These are phyloP conservation scores for Forsythia suspensa DNA, from an alignment of 257 asterid species.

Conservation along the genomic window DNA sequence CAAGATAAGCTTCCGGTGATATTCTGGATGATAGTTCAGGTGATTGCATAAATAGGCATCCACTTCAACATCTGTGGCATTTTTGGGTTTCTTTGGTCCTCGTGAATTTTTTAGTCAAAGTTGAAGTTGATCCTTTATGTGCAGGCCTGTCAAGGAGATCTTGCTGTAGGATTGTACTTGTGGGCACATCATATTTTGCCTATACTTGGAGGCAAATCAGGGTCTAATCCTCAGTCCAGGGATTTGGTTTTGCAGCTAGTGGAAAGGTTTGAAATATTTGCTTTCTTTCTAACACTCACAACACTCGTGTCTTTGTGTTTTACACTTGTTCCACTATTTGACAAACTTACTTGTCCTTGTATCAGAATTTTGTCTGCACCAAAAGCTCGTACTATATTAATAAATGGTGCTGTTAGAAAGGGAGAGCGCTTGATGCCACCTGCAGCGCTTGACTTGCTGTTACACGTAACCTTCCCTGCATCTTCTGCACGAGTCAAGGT, in stretches of 20 bases:
- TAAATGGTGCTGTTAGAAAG: constrained; percentile 67
- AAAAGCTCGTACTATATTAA: constrained; percentile 66
- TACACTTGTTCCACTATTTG: not conserved
- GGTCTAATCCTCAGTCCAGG: constrained; percentile 71
- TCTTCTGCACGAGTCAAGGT: constrained; percentile 74
- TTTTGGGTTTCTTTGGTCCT: constrained; percentile 10
- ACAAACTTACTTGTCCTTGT: constrained; percentile 6
- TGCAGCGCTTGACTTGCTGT: constrained; percentile 58
- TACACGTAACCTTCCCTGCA: constrained; percentile 66
- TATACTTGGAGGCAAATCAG: constrained; percentile 65
- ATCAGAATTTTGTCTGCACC: constrained; percentile 71
- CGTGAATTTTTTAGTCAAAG: constrained; percentile 15
- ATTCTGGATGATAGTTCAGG: constrained; percentile 81
- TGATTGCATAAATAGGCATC: constrained; percentile 15
- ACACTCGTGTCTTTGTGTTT: not conserved
- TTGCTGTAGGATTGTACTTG: constrained; percentile 68
- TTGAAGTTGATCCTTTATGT: constrained; percentile 20
- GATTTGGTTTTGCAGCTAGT: constrained; percentile 79
- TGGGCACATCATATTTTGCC: constrained; percentile 81
- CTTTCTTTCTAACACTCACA: constrained; percentile 3
- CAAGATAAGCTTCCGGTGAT: constrained; percentile 71
- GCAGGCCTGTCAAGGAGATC: constrained; percentile 79
- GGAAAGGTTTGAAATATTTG: constrained; percentile 57
- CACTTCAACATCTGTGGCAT: not conserved
- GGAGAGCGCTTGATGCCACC: constrained; percentile 84